Base-by-base conservation (phyloP, 164 flowering plant genomes). In the Vitis rotundifolia region DNA sequence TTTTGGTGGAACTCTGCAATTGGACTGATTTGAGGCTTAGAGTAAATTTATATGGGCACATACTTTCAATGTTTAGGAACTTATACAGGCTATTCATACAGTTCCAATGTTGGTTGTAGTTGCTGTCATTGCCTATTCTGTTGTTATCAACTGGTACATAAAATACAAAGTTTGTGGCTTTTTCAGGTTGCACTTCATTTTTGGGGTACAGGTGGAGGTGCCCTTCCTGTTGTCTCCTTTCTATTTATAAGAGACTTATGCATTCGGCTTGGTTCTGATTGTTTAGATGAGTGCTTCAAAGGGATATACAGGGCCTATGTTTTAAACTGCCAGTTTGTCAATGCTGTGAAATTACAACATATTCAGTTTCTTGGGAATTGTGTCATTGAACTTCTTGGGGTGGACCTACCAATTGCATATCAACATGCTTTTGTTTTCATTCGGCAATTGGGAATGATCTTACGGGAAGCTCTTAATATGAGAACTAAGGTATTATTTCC, bases 141-240 rank as follows among this genome's bases (percentile, higher is more conserved):
- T 1, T 63, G 18, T 58, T 26, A 60, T 69, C 11, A 16, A 55
- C 14, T 10, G 19, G 53, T 63, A 18, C 2, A 57, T 57, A 8
- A 57, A 48, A 49, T 3, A n/a, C 66, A 63, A 63, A 63, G 11
- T 11, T 14, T 59, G 61, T 13, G 15, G 15, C 8, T 64, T 75
- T 78, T 69, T 14, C 91, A 95, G 99, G 91, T 85, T 66, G 79
- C 82, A 64, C 86, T 95, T 73, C 98, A 95, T 73, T 95, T 91
- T 79, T 93, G 97, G 99, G 93, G 99, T 53, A 88, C 97, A 28
- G 97, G 97, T 16, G 89, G 88, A 59, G 97, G 97, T 73, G 90
- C 93, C 56, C 94, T 93, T 59, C 90, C 99, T 16, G 85, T 88
- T 72, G 89, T 80, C 66, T 87, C 98, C 28, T 88, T 91, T 71